phyloP scores from a whole-genome alignment of 2,329 filamentous ascomycete genomes.

The Alternaria metachromatica region DNA sequence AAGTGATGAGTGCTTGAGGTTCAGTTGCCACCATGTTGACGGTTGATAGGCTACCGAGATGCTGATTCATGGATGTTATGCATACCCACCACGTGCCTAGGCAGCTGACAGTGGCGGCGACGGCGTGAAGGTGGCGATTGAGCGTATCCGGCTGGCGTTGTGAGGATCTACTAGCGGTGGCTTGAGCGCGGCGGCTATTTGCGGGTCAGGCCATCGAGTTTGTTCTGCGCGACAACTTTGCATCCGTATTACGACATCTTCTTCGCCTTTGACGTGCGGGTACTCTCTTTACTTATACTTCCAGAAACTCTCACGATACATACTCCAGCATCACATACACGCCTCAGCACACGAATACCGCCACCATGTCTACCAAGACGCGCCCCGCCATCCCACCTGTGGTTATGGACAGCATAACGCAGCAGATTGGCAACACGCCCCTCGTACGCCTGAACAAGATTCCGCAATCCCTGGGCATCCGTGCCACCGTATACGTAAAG shows the following conservation, averaged over 20 bases:
- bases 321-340: neutral
- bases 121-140: neutral
- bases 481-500: constrained; percentile 89
- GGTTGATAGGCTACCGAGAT: neutral
- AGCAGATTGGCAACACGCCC: constrained; percentile 96
- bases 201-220: constrained; percentile 18
- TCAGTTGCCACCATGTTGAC: neutral
- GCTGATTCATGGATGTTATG: neutral
- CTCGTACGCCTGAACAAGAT: constrained; percentile 92
- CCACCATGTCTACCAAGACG: constrained; percentile 56
- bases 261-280: constrained; percentile 5
- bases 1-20: neutral
- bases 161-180: constrained; percentile 17
- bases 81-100: neutral
- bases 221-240: constrained; percentile 20
- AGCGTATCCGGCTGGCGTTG: neutral
- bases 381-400: constrained; percentile 61
- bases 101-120: neutral
- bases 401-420: constrained; percentile 71
- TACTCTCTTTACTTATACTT: constrained; percentile 1
- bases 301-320: neutral
- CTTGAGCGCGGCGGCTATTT: constrained; percentile 19
- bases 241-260: neutral
- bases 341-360: constrained; percentile 1
- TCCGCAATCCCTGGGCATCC: constrained; percentile 86